Base-by-base conservation (phyloP, 108 stramenopile species). In the Nannochloropsis oceanica region DNA sequence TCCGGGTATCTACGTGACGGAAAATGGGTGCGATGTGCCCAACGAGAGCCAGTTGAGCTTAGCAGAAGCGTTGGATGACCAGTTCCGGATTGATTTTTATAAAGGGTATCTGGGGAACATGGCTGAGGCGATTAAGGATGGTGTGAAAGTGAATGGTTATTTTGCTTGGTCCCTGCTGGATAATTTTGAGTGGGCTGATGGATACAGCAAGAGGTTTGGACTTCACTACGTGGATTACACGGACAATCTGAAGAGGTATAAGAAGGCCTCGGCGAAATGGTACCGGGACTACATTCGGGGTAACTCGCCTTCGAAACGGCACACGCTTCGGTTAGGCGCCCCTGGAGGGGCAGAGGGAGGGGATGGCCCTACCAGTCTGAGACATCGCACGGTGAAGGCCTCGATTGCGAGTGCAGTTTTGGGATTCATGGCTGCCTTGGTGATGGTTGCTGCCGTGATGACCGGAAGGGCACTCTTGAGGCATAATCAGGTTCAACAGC, bases 181-280 rank as follows among this genome's bases (percentile, higher is more conserved):
- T 84, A 95, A 95, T 44, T 96, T 95, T 84, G 96, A 96, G 85
- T 97, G 96, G 96, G 88, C 94, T 59, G 95, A 93, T 83, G 96
- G 96, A 12, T 94, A 94, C 85, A 83, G 82, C 44, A 90, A 90
- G 81, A 87, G 95, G 79, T 97, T 97, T 90, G 96, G 96, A 25
- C 84, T 97, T 25, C 90, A 90, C 82, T 91, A 93, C 86, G 95
- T 97, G 11, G 93, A 97, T 90, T 97, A 93, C 88, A 91, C 91
- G 25, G 93, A 94, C 7, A 81, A 92, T 26, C 88, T 91, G 25
- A 84, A 42, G 34, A 86, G 96, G 46, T 93, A 93, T 25, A 94
- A 93, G 59, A 96, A 96, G 86, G 79, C 80, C 59, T 73, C 59
- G 22, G 59, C 59, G 10, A 73, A 73, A 11, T 73, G 59, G 59